phyloP scores from a whole-genome alignment of 352 stramenopile genomes.

The Bremia lactucae region DNA sequence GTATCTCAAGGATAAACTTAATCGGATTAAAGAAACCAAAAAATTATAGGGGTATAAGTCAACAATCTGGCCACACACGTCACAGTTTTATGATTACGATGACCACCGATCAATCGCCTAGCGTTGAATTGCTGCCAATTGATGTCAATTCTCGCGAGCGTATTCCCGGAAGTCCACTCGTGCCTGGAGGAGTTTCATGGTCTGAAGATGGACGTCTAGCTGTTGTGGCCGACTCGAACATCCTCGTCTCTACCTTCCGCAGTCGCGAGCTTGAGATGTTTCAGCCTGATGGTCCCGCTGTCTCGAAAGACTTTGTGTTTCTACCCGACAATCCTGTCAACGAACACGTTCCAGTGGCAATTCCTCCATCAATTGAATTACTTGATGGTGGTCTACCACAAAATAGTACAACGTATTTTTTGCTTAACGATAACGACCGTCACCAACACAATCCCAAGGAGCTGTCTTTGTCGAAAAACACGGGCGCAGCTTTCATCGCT shows the following conservation, averaged over 20 bases:
- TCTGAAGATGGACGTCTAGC: conserved; percentile 63
- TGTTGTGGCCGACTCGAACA: conserved; percentile 57
- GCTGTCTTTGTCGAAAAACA: conserved; percentile 70
- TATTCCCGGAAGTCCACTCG: conserved; percentile 58
- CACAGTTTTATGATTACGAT: conserved; percentile 6
- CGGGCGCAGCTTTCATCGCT: conserved; percentile 41
- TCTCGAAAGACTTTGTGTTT: conserved; percentile 82
- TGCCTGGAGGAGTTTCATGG: conserved; percentile 55
- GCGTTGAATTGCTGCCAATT: conserved; percentile 9
- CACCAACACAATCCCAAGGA: conserved; percentile 78
- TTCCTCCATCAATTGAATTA: conserved; percentile 36
- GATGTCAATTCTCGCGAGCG: conserved; percentile 46
- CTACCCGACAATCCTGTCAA: conserved; percentile 25
- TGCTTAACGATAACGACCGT: conserved; percentile 54
- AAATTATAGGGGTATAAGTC: too few species aligned
- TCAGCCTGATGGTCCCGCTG: conserved; percentile 53
- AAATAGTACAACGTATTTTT: conserved; percentile 42
- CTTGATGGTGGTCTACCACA: conserved; percentile 18
- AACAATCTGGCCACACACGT: too few species aligned
- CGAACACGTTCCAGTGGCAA: conserved; percentile 42
- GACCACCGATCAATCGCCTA: conserved; percentile 14
- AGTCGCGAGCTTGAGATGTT: conserved; percentile 77
- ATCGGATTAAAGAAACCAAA: background rate
- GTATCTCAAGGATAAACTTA: conserved; percentile 3
- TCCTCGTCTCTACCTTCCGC: conserved; percentile 72